phyloP scores from a whole-genome alignment of 306 rosid genomes.

The Astragalus glycyphyllos region DNA sequence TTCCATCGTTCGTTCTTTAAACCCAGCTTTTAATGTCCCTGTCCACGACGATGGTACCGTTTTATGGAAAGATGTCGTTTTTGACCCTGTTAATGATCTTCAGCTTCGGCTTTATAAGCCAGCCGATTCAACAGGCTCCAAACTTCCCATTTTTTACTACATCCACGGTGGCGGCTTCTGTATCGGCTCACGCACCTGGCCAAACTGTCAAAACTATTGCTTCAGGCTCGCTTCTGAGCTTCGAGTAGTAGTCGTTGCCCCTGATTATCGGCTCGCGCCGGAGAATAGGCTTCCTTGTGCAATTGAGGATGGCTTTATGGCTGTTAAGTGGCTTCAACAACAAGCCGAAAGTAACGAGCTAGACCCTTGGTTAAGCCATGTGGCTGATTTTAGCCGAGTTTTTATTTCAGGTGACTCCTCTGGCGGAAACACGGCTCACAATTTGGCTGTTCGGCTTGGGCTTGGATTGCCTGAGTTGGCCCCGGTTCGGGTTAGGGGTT shows the following conservation, averaged over 20 bases:
- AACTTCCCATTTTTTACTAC: conserved; percentile 74
- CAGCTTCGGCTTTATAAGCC: conserved; percentile 86
- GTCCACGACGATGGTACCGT: conserved; percentile 65
- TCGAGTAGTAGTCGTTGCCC: conserved; percentile 60
- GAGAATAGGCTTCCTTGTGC: conserved; percentile 81
- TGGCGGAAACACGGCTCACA: conserved; percentile 77
- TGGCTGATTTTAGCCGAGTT: conserved; percentile 68
- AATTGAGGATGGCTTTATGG: conserved; percentile 64
- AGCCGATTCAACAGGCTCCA: conserved; percentile 35
- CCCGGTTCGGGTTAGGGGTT: conserved; percentile 69
- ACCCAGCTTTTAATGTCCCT: conserved; percentile 60
- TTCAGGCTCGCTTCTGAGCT: conserved; percentile 61
- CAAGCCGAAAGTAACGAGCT: conserved; percentile 54
- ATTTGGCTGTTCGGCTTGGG: conserved; percentile 65
- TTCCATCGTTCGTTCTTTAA: conserved; percentile 61
- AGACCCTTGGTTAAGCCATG: conserved; percentile 70
- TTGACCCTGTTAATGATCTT: conserved; percentile 54
- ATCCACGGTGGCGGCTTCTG: conserved; percentile 95
- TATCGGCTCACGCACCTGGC: conserved; percentile 94
- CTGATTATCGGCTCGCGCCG: conserved; percentile 83
- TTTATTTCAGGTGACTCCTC: conserved; percentile 88
- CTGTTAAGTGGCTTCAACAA: conserved; percentile 73
- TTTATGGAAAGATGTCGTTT: conserved; percentile 77
- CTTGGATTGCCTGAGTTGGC: conserved; percentile 55
- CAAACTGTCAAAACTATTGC: conserved; percentile 85